phyloP scores from a whole-genome alignment of 2,329 filamentous ascomycete genomes.

The Verticillium alfalfae region DNA sequence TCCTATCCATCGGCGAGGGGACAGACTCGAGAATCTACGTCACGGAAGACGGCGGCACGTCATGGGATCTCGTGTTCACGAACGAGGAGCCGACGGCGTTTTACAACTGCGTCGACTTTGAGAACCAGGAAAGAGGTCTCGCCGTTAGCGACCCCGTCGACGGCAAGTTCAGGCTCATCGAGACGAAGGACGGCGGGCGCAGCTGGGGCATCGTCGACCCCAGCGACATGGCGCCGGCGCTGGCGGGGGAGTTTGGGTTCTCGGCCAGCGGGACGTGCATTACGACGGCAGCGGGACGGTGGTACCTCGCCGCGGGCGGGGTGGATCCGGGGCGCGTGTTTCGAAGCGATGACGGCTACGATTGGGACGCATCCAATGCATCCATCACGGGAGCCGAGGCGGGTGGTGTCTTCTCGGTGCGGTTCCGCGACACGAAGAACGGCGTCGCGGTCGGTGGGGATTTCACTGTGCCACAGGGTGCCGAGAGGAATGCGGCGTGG shows the following conservation, averaged over 20 bases:
- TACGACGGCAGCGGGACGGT: constrained; percentile 17
- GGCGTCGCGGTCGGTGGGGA: constrained; percentile 25
- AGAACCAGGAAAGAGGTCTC: constrained; percentile 15
- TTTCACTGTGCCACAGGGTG: constrained; percentile 16
- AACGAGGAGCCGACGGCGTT: constrained; percentile 22
- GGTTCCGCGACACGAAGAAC: constrained; percentile 17
- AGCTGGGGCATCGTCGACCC: constrained; percentile 19
- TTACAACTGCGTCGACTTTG: constrained; percentile 26
- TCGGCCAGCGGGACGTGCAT: constrained; percentile 27
- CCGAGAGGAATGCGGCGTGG: constrained; percentile 18
- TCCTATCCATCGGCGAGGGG: constrained; percentile 28
- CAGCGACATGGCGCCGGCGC: constrained; percentile 16
- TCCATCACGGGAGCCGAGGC: constrained; percentile 18
- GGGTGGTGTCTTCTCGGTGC: constrained; percentile 24
- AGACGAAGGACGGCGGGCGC: constrained; percentile 21
- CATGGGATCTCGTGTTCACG: constrained; percentile 20
- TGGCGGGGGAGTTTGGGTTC: constrained; percentile 22
- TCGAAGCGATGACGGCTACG: constrained; percentile 16
- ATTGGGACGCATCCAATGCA: constrained; percentile 19
- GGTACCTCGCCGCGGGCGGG: constrained; percentile 21
- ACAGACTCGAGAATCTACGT: constrained; percentile 22
- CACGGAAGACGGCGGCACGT: constrained; percentile 19
- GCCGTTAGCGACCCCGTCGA: constrained; percentile 26
- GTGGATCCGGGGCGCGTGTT: constrained; percentile 21
- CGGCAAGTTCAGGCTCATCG: constrained; percentile 22